phyloP scores from a whole-genome alignment of 306 rosid genomes.

The Rubus parviflorus region DNA sequence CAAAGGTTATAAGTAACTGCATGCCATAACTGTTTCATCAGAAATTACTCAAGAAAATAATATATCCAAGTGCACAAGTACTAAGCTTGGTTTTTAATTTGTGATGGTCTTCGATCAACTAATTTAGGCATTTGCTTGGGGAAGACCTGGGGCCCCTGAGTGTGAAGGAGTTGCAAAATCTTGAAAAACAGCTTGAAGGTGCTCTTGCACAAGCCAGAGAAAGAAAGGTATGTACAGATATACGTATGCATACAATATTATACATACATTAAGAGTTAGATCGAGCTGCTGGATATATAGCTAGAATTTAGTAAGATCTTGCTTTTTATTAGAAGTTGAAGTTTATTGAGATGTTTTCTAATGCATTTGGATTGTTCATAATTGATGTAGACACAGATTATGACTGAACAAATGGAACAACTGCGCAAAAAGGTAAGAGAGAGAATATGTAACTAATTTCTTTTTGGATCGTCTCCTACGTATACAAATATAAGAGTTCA shows the following conservation, averaged over 20 bases:
- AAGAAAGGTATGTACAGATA: slow-evolving; percentile 56
- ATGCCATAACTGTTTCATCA: not conserved
- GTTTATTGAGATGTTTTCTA: not conserved
- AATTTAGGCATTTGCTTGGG: slow-evolving; percentile 83
- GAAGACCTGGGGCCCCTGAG: slow-evolving; percentile 93
- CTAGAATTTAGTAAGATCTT: not conserved
- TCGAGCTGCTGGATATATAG: not conserved
- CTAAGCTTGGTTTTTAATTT: not conserved
- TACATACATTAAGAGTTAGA: not conserved
- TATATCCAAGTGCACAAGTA: not conserved
- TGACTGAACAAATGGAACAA: slow-evolving; percentile 80
- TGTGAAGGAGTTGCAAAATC: slow-evolving; percentile 78
- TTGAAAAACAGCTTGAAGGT: slow-evolving; percentile 93
- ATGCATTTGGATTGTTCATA: not conserved
- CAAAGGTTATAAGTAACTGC: slow-evolving; percentile 54
- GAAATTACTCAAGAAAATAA: not conserved
- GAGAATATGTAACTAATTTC: not conserved
- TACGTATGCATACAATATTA: not conserved
- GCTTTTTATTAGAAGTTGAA: not conserved
- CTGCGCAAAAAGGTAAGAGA: slow-evolving; percentile 65
- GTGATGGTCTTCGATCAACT: not conserved
- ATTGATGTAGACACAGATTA: slow-evolving; percentile 64
- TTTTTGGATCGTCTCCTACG: not conserved
- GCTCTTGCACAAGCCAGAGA: slow-evolving; percentile 79
- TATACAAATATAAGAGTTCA: not conserved